Percentiles rank a stretch among this genome's conserved stretches.
These are phyloP conservation scores for Quercus parvula DNA, from an alignment of 306 rosid genomes.

Conservation along the genomic window DNA sequence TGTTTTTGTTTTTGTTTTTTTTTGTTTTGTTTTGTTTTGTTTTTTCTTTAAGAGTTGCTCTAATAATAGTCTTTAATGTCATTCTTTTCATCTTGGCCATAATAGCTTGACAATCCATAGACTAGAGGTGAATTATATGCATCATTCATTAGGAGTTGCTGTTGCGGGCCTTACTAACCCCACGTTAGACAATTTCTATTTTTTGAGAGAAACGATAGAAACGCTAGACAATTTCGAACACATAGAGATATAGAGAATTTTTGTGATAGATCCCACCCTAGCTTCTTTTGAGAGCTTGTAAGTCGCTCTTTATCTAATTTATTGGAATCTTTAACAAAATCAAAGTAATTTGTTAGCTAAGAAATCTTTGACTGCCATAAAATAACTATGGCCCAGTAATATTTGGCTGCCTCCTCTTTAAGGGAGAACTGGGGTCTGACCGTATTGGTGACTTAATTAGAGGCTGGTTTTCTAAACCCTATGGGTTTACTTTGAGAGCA, in stretches of 20 bases:
- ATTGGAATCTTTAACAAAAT: slow-evolving; percentile 4
- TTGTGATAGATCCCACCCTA: slow-evolving; percentile 45
- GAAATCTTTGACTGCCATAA: slow-evolving; percentile 52
- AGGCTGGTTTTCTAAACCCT: slow-evolving; percentile 39
- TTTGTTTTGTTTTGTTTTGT: no score
- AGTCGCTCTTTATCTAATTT: slow-evolving; percentile 43
- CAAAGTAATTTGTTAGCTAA: slow-evolving; percentile 40
- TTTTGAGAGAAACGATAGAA: no score
- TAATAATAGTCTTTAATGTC: no score
- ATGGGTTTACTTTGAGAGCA: background rate
- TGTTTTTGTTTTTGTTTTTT: no score
- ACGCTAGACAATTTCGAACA: no score
- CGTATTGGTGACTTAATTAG: slow-evolving; percentile 28
- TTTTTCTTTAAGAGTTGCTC: no score
- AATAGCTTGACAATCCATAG: no score
- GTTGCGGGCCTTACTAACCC: no score
- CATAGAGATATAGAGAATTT: slow-evolving; percentile 19
- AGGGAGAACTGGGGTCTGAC: slow-evolving; percentile 14
- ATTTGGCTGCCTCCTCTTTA: slow-evolving; percentile 64
- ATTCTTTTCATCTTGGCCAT: no score
- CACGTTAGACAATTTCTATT: no score
- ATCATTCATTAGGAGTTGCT: no score
- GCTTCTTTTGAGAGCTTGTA: slow-evolving; percentile 44
- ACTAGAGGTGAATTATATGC: no score
- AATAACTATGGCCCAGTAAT: slow-evolving; percentile 73